Evolutionary conservation across 306 rosid species (phyloP), one percentile per base, ranked within the genome.

Genomic region (Pyrus pyrifolia): DNA sequence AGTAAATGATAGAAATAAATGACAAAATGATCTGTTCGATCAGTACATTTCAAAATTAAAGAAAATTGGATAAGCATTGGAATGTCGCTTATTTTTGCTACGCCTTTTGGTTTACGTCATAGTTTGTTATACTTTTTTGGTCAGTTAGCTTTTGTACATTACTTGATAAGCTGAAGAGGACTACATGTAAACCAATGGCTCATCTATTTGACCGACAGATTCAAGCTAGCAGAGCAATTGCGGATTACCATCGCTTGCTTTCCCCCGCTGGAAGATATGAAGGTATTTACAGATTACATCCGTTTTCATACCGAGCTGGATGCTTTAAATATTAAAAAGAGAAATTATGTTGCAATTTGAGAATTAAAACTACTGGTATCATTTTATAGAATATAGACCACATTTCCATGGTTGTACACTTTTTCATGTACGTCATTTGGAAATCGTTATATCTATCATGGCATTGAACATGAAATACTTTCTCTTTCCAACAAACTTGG

Each of bases 181-280:
- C n/a, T 31, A 74, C 57, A 5, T 74, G 66, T 58, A 45, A 15
- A 23, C 58, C 70, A 18, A 55, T 52, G 13, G 23, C 70, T 75
- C 70, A 38, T 69, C 65, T 58, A 73, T 75, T 73, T 80, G 42
- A 68, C 33, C 11, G 70, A 70, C 88, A 95, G 93, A 87, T 91
- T 68, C 80, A 73, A 79, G 89, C 97, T 44, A 85, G 92, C 75
- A 76, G 60, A 75, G 67, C 58, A 19, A 82, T 85, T 69, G 97
- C 83, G 2, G 81, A 88, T 85, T 95, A 87, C 82, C 92, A 95
- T 81, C 91, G 97, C 35, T 69, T 92, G 78, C 93, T 93, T 70
- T 75, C 84, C 42, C 90, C 97, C 22, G 72, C 79, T 72, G 88
- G 86, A 70, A 89, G 40, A 86, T 88, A 87, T 31, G 81, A 87